Base-by-base conservation (phyloP, 441 rosid genomes). In the Aquilaria agallochum region DNA sequence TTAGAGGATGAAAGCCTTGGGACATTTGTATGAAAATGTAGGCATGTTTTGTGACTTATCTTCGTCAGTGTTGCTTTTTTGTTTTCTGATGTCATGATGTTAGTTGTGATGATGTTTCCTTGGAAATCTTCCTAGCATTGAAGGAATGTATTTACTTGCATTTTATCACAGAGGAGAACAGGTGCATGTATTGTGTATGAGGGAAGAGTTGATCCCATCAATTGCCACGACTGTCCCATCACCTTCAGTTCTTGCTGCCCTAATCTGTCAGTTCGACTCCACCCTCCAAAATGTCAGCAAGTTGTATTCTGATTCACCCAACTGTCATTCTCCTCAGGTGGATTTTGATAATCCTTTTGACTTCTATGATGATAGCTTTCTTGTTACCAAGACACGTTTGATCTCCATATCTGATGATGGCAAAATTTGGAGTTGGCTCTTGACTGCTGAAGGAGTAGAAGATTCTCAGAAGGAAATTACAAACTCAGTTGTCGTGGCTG, bases 391-490 rank as follows among this genome's bases (percentile, higher is more conserved):
- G 80, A 83, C 92, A 31, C 80, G 72, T 64, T 56, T 94, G 70
- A 70, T 91, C 63, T 89, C 96, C 73, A 84, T 94, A 69, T 89
- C 99, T 68, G 97, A 94, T 69, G 97, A 94, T 69, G 96, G 99
- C 59, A 94, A 89, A 83, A 69, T 89, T 62, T 91, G 97, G 97
- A 87, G 79, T 74, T 94, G 99, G 99, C 88, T 89, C 69, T 72
- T 91, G 79, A 89, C 87, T 64, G 86, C 86, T 68, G 92, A 94
- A 87, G 90, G 88, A 68, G 73, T 75, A 60, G 84, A 72, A 54
- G 90, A 81, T 57, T 61, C 58, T 57, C 79, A 68, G 62, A 83
- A 77, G 65, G 78, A 76, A 68, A 62, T 33, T 33, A 72, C 63
- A 58, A 74, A 73, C 50, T 62, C 52, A 15, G 76, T 68, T 60